Evolutionary conservation across 768 basidiomycete genomes (phyloP), one percentile per base, ranked within the genome.

Genomic region (Termitomyces sp.): DNA sequence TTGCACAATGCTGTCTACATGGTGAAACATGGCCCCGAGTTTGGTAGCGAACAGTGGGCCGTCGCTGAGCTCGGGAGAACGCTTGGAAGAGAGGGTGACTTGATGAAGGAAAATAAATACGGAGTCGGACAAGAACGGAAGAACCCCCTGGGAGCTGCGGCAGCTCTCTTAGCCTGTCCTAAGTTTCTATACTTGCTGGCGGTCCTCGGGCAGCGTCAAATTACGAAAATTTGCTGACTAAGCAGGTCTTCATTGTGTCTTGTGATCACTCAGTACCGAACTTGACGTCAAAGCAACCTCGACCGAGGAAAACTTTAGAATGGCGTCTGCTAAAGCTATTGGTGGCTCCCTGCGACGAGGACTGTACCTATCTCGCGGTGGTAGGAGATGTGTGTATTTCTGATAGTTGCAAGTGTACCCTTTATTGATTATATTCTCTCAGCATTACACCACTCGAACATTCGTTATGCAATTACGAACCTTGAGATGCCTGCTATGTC

Each of bases 401-500:
- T 28, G 20, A n/a, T 13, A 18, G 3, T 43, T 11, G 7, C 18
- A 14, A n/a, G 2, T n/a, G 22, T 28, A 4, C n/a, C 26, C 18
- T 52, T 28, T 6, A 41, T 44, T 51, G n/a, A 59, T 35, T 9
- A 32, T 16, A 28, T 13, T 54, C 40, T 52, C 36, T 26, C 63
- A 87, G 85, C 76, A 56, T 66, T 91, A 52, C 88, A 87, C 68
- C 72, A 77, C 38, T 76, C 82, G 46, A 64, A 72, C 52, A 65
- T 70, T 46, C 79, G 82, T 45, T 71, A 71, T 62, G 92, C 87
- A 33, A 79, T 92, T 52, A 86, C 90, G 49, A 81, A 85, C 60
- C 82, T 96, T 58, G 76, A 83, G 64, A 96, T 98, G 93, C 95
- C 95, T 5, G 95, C 95, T 58, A 96, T 98, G 94, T 94, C 90